These are phyloP conservation scores for Xylariomycetidae sp. DNA, from an alignment of 2,329 filamentous ascomycete species.

Conservation along the genomic window DNA sequence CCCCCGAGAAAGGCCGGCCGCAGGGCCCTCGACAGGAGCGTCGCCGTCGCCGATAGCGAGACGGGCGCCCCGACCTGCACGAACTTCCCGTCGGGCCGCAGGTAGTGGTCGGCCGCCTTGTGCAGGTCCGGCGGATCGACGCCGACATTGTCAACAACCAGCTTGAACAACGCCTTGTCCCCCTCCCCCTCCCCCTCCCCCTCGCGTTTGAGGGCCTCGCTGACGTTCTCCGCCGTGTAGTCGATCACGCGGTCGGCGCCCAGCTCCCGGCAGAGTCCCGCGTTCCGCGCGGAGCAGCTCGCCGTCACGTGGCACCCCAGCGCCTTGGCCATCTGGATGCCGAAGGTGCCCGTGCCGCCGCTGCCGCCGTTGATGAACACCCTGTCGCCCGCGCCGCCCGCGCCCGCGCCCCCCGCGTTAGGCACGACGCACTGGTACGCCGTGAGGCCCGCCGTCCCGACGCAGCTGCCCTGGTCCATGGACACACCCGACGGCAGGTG, in stretches of 20 bases:
- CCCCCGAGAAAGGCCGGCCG: constrained; percentile 32
- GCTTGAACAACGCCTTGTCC: constrained; percentile 44
- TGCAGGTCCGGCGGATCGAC: constrained; percentile 44
- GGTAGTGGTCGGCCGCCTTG: constrained; percentile 44
- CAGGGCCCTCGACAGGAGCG: constrained; percentile 18
- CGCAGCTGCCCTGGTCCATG: constrained; percentile 34
- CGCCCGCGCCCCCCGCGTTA: no score
- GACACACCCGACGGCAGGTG: constrained; percentile 38
- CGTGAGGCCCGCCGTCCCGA: constrained; percentile 42
- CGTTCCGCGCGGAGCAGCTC: constrained; percentile 54
- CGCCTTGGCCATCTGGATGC: constrained; percentile 59
- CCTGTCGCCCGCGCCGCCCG: constrained; percentile 42
- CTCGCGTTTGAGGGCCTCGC: constrained; percentile 38
- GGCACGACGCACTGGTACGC: constrained; percentile 44
- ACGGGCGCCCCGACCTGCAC: constrained; percentile 44
- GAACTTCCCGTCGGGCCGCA: constrained; percentile 44
- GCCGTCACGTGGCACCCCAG: constrained; percentile 55
- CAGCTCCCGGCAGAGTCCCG: constrained; percentile 49
- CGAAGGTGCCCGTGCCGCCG: constrained; percentile 56
- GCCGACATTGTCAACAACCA: constrained; percentile 56
- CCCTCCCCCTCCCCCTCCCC: no score
- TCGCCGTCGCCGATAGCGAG: constrained; percentile 11
- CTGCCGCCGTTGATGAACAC: constrained; percentile 63
- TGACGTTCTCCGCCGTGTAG: constrained; percentile 48
- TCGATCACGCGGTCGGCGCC: constrained; percentile 63